A percentile compares a stretch with the other conserved stretches of the same genome.
phyloP scores from a whole-genome alignment of 2,329 filamentous ascomycete genomes.

The Hymenoscyphus linearis region DNA sequence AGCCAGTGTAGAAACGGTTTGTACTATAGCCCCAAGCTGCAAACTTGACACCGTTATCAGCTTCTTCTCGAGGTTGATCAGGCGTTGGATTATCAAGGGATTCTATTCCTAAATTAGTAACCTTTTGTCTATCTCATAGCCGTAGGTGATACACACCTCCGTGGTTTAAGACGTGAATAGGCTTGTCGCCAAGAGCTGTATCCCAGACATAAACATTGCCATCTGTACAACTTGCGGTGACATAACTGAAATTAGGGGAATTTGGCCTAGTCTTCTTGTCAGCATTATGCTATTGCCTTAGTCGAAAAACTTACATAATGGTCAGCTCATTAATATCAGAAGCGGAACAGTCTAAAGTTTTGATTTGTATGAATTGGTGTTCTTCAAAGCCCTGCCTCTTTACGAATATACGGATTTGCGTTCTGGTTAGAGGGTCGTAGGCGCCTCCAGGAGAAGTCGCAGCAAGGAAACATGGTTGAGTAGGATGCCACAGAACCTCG shows the following conservation, averaged over 20 bases:
- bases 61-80: conserved; percentile 39
- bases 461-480: conserved; percentile 46
- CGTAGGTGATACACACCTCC: conserved; percentile 28
- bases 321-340: conserved; percentile 59
- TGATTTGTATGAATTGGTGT: conserved; percentile 41
- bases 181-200: conserved; percentile 46
- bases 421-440: conserved; percentile 39
- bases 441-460: conserved; percentile 49
- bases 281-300: not conserved
- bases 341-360: conserved; percentile 53
- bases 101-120: conserved; percentile 9
- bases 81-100: conserved; percentile 28
- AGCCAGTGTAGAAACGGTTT: conserved; percentile 58
- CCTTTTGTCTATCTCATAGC: not conserved
- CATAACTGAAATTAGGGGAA: conserved; percentile 43
- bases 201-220: conserved; percentile 61
- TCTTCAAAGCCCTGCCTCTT: conserved; percentile 30
- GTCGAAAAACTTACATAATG: conserved; percentile 37
- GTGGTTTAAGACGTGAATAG: conserved; percentile 51
- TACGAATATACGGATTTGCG: conserved; percentile 53
- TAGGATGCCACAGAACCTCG: conserved; percentile 59
- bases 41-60: conserved; percentile 60
- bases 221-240: conserved; percentile 58
- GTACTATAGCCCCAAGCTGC: conserved; percentile 53
- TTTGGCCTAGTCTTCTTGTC: conserved; percentile 42